Evolutionary conservation across 768 basidiomycete species (phyloP).

Genomic region (Macrocybe gigantea): DNA sequence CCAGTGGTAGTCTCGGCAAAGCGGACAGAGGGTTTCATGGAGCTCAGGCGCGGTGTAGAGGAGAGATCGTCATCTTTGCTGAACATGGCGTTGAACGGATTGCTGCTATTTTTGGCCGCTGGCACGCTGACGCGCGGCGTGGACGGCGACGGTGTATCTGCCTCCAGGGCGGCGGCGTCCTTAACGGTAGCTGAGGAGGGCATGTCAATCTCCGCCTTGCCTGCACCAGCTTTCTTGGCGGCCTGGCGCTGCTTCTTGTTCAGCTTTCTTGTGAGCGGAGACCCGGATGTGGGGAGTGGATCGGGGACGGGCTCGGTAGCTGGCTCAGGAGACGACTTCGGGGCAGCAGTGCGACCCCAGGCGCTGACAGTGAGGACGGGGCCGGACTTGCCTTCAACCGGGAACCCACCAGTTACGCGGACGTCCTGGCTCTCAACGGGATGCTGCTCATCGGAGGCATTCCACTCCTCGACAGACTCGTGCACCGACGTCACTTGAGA

Average conservation of each 20-base stretch:
- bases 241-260: slow-evolving; percentile 25
- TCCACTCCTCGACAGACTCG: no score
- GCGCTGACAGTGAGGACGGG: slow-evolving; percentile 9
- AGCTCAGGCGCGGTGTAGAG: slow-evolving; percentile 4
- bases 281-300: slow-evolving; percentile 5
- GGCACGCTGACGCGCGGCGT: slow-evolving; percentile 1
- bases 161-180: neutral
- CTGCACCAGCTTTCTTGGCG: slow-evolving; percentile 8
- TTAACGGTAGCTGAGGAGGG: slow-evolving; percentile 5
- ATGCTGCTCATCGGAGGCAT: neutral
- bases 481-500: no score
- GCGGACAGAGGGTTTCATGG: slow-evolving; percentile 1
- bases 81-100: neutral
- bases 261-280: slow-evolving; percentile 19
- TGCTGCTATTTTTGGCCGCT: no score
- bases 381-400: neutral
- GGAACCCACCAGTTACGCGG: slow-evolving; percentile 4
- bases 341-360: slow-evolving; percentile 13
- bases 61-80: neutral
- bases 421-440: neutral
- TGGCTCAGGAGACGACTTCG: slow-evolving; percentile 3
- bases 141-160: neutral
- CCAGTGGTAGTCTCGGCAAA: neutral
- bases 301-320: slow-evolving; percentile 1
- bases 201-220: slow-evolving; percentile 12